These are phyloP conservation scores for Linderina pennispora DNA, from an alignment of 192 early-diverging fungal species.

Conservation along the genomic window DNA sequence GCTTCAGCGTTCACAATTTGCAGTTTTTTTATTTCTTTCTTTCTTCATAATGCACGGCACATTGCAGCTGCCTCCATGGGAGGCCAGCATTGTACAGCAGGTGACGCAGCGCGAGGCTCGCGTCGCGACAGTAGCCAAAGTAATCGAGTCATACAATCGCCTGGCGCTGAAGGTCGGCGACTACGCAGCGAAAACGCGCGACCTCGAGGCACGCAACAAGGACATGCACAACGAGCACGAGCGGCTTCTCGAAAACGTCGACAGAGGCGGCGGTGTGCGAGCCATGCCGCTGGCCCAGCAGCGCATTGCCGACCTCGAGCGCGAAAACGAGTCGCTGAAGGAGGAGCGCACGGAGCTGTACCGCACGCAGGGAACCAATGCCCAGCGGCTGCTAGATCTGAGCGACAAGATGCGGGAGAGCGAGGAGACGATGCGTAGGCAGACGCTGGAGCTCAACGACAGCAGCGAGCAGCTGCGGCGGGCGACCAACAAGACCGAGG, in stretches of 20 bases:
- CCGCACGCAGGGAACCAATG: conserved; percentile 83
- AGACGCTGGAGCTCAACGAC: conserved; percentile 27
- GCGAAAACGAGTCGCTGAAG: conserved; percentile 66
- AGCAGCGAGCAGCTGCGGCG: conserved; percentile 37
- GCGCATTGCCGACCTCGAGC: conserved; percentile 66
- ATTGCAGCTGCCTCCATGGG: conserved; percentile 20
- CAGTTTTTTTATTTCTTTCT: neutral
- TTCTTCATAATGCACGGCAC: conserved; percentile 10
- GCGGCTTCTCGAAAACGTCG: conserved; percentile 31
- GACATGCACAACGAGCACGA: conserved; percentile 45
- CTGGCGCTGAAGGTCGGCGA: conserved; percentile 37
- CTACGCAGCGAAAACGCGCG: conserved; percentile 35
- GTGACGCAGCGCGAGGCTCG: conserved; percentile 41
- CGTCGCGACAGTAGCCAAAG: conserved; percentile 37
- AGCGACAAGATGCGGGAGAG: conserved; percentile 68
- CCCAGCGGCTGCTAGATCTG: conserved; percentile 81
- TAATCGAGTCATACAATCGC: conserved; percentile 42
- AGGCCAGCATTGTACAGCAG: conserved; percentile 35
- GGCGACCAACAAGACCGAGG: conserved; percentile 18
- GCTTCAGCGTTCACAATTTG: neutral
- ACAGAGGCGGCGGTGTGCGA: conserved; percentile 12
- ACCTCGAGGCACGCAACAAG: conserved; percentile 28
- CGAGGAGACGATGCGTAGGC: conserved; percentile 60
- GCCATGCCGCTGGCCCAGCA: conserved; percentile 51
- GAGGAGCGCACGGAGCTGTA: conserved; percentile 86